Percentiles rank a stretch among this genome's conserved stretches.
Evolutionary conservation across 768 basidiomycete genomes (phyloP).

Genomic region (Leccinum boreale): DNA sequence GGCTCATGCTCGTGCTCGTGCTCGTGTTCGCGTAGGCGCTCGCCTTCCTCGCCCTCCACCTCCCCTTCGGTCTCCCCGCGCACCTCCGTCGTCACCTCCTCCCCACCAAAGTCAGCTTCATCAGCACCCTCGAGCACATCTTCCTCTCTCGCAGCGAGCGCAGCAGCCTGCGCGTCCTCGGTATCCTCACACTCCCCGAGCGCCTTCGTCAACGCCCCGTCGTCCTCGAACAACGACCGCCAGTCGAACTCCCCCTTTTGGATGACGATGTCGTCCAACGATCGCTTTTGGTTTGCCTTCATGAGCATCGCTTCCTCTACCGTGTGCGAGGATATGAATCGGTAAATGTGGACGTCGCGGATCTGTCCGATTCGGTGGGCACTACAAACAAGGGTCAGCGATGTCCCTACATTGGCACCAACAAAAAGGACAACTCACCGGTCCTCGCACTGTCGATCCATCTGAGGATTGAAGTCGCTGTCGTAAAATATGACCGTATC

Average conservation of each 20-base stretch:
- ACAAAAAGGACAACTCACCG: slow-evolving; percentile 43
- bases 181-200: slow-evolving; percentile 84
- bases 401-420: neutral
- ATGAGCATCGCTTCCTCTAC: slow-evolving; percentile 96
- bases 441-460: slow-evolving; percentile 97
- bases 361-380: slow-evolving; percentile 99
- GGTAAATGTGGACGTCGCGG: slow-evolving; percentile 93
- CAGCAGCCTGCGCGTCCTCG: slow-evolving; percentile 83
- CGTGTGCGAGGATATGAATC: slow-evolving; percentile 85
- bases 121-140: slow-evolving; percentile 72
- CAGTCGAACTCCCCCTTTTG: slow-evolving; percentile 95
- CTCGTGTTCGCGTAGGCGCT: slow-evolving; percentile 14
- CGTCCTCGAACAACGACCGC: slow-evolving; percentile 75
- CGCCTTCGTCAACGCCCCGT: slow-evolving; percentile 61
- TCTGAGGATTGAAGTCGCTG: slow-evolving; percentile 95
- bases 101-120: slow-evolving; percentile 72
- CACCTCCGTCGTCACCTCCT: slow-evolving; percentile 26
- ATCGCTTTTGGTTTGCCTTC: slow-evolving; percentile 97
- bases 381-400: slow-evolving; percentile 34
- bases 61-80: slow-evolving; percentile 35
- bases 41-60: slow-evolving; percentile 36
- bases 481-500: slow-evolving; percentile 98
- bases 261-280: slow-evolving; percentile 87
- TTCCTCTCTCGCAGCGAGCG: slow-evolving; percentile 71
- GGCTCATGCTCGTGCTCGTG: too few species aligned